phyloP scores from a whole-genome alignment of 2,329 filamentous ascomycete genomes.

The Cladosporium sp. region DNA sequence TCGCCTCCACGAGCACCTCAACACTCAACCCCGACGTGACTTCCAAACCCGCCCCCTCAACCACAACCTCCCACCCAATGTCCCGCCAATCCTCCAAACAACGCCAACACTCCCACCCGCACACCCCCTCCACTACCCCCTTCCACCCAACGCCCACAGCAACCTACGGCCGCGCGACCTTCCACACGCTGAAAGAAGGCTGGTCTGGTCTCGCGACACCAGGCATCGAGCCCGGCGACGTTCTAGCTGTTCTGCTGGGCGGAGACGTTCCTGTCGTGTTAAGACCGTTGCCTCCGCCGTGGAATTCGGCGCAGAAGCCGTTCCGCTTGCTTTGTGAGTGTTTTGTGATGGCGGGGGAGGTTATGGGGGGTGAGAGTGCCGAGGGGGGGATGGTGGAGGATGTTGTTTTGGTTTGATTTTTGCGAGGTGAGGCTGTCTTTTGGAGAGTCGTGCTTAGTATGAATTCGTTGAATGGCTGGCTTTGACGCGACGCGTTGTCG shows the following conservation, averaged over 20 bases:
- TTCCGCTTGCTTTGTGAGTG: conserved; percentile 28
- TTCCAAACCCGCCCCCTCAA: conserved; percentile 19
- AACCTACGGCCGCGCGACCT: conserved; percentile 24
- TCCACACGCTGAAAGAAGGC: conserved; percentile 21
- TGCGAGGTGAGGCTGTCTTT: too few relatives aligned
- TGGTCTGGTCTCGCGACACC: conserved; percentile 24
- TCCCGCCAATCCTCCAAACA: background rate
- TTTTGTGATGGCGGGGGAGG: conserved; percentile 20
- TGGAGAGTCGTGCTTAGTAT: too few relatives aligned
- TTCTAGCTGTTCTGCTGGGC: conserved; percentile 23
- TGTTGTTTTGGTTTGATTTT: conserved; percentile 23
- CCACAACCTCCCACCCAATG: background rate
- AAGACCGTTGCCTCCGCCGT: conserved; percentile 15
- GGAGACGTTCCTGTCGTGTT: conserved; percentile 28
- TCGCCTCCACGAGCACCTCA: conserved; percentile 19
- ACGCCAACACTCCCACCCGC: background rate
- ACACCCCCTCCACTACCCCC: background rate
- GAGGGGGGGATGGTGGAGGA: conserved; percentile 21
- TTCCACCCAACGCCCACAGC: too few relatives aligned
- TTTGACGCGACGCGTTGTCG: too few relatives aligned
- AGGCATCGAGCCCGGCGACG: conserved; percentile 21
- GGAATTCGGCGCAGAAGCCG: conserved; percentile 16
- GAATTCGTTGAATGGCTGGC: too few relatives aligned
- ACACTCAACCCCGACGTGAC: conserved; percentile 10
- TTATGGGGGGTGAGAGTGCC: conserved; percentile 26